Percentiles rank a stretch among this genome's conserved stretches.
Evolutionary conservation across 2,329 filamentous ascomycete species (phyloP).

Genomic region (Alternaria sp.): DNA sequence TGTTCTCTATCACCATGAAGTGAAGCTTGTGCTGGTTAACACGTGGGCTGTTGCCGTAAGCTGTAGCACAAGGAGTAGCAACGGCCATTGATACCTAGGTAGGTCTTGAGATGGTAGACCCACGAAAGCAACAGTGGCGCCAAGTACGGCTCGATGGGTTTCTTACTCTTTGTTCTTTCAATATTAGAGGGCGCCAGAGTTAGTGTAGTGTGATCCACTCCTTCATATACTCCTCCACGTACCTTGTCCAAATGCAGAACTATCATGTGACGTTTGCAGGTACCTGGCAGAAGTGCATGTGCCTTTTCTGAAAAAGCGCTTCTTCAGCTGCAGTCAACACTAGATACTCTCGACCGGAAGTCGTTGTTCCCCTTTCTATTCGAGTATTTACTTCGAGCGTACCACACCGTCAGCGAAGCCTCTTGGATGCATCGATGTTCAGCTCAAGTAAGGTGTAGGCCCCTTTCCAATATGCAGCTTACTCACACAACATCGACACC

Average conservation of each 20-base stretch:
- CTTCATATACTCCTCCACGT: not conserved
- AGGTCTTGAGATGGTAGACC: not conserved
- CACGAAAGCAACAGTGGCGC: not conserved
- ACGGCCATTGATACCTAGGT: no score
- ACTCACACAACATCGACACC: not conserved
- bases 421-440: not conserved
- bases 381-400: not conserved
- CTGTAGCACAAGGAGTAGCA: not conserved
- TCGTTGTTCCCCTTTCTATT: not conserved
- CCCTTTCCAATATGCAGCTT: conserved; percentile 1
- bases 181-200: not conserved
- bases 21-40: not conserved
- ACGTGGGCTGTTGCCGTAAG: not conserved
- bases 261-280: not conserved
- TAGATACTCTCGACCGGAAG: not conserved
- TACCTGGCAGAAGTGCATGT: not conserved
- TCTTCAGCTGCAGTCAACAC: not conserved
- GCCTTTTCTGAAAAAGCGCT: not conserved
- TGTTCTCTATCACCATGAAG: not conserved
- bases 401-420: not conserved
- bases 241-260: not conserved
- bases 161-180: not conserved
- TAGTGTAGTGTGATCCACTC: not conserved
- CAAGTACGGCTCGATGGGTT: not conserved
- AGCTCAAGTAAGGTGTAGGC: not conserved